Conservation (phyloP, 352 stramenopile genomes). For the Phytophthora aleatoria region DNA sequence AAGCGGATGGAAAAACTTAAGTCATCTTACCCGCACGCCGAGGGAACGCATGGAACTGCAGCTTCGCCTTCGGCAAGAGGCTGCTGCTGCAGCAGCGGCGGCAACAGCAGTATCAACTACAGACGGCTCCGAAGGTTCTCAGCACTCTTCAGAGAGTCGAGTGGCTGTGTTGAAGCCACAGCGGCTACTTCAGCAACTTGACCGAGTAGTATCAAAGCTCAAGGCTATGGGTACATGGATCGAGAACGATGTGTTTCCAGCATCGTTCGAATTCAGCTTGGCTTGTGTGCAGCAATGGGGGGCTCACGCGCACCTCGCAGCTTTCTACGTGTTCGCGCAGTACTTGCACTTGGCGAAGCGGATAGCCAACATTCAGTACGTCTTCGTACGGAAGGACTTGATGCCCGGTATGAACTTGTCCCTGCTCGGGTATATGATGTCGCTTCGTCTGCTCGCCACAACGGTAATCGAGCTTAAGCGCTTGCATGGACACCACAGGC, state of each 20-base stretch:
- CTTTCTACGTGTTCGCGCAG: constrained; percentile 78
- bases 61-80: constrained; percentile 50
- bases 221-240: constrained; percentile 43
- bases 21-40: constrained; percentile 62
- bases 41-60: constrained; percentile 85
- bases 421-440: constrained; percentile 82
- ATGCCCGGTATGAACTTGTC: constrained; percentile 66
- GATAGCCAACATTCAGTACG: constrained; percentile 69
- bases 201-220: constrained; percentile 50
- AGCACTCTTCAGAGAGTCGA: constrained; percentile 1
- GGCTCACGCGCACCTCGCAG: constrained; percentile 60
- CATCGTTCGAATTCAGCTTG: constrained; percentile 66
- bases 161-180: constrained; percentile 17
- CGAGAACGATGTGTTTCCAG: constrained; percentile 54
- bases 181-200: constrained; percentile 39
- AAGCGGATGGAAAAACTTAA: constrained; percentile 73
- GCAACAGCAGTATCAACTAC: constrained; percentile 3
- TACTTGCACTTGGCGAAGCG: constrained; percentile 80
- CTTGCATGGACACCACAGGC: constrained; percentile 48
- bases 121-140: constrained; percentile 5
- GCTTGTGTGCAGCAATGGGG: constrained; percentile 54
- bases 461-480: constrained; percentile 58
- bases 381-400: constrained; percentile 76
- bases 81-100: constrained; percentile 9
- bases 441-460: constrained; percentile 60